phyloP scores from a whole-genome alignment of 495 filamentous ascomycete genomes.

The Neurospora sp. region DNA sequence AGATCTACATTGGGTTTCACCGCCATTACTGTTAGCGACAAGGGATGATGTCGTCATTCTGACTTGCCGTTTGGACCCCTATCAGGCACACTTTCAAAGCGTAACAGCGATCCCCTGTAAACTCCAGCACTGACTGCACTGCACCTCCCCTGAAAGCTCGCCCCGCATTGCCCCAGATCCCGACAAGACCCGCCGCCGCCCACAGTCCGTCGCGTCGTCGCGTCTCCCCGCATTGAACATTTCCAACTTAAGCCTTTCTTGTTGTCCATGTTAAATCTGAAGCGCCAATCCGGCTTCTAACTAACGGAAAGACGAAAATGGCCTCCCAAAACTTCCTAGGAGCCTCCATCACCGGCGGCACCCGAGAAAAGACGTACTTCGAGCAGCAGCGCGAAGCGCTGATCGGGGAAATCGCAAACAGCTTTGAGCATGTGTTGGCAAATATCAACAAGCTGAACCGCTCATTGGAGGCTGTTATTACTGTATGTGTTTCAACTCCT shows the following conservation, averaged over 20 bases:
- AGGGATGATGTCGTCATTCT: background rate
- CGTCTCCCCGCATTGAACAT: background rate
- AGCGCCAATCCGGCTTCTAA: background rate
- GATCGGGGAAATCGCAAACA: conserved; percentile 71
- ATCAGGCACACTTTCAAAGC: background rate
- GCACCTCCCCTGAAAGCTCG: background rate
- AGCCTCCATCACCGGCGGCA: conserved; percentile 19
- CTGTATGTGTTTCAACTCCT: conserved; percentile 44
- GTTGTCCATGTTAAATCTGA: background rate
- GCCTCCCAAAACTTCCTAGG: conserved; percentile 21
- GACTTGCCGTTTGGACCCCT: background rate
- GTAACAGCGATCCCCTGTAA: background rate
- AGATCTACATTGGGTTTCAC: background rate
- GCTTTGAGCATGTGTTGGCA: conserved; percentile 86
- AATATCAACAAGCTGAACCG: conserved; percentile 95
- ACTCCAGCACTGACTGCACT: background rate
- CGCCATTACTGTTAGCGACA: background rate
- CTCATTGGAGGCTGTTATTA: conserved; percentile 82
- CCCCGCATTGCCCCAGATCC: background rate
- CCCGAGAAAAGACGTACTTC: conserved; percentile 47
- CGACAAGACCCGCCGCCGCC: background rate
- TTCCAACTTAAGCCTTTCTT: background rate
- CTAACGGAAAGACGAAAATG: conserved; percentile 10
- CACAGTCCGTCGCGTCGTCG: background rate
- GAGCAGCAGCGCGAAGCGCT: conserved; percentile 74